Evolutionary conservation across 1,284 basidiomycete species (phyloP).

Genomic region (Sporisorium scitamineum): DNA sequence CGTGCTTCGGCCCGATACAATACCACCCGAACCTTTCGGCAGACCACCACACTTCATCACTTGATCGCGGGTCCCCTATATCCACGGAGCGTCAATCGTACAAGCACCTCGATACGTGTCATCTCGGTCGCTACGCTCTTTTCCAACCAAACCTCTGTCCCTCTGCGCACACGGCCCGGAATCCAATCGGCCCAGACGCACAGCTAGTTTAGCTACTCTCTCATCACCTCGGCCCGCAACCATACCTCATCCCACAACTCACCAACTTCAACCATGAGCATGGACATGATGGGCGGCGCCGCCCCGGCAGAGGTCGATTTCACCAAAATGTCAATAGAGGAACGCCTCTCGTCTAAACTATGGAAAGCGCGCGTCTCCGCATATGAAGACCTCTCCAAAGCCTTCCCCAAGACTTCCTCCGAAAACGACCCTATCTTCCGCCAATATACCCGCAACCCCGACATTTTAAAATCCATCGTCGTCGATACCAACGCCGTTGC

Average conservation of each 20-base stretch:
- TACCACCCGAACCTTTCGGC: background rate
- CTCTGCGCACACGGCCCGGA: background rate
- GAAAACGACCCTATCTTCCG: conserved; percentile 94
- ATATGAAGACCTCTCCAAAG: conserved; percentile 81
- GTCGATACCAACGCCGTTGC: conserved; percentile 93
- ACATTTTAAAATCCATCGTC: conserved; percentile 70
- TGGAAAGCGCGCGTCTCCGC: conserved; percentile 97
- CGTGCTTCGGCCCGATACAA: background rate
- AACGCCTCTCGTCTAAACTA: conserved; percentile 80
- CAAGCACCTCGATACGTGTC: background rate
- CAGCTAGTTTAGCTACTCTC: background rate
- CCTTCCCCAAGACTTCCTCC: conserved; percentile 75
- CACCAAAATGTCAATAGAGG: conserved; percentile 81
- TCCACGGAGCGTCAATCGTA: background rate
- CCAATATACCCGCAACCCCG: conserved; percentile 80
- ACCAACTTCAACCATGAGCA: conserved; percentile 25
- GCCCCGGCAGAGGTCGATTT: conserved; percentile 84
- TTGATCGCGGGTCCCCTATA: background rate
- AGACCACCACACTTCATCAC: conserved; percentile 4
- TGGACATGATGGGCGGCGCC: conserved; percentile 48
- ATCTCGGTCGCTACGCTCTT: background rate
- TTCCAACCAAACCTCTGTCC: background rate
- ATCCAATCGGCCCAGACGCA: conserved; percentile 1
- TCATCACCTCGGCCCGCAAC: background rate
- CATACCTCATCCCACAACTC: background rate